Base-by-base conservation (phyloP, 306 rosid species). In the Sindora glabra region DNA sequence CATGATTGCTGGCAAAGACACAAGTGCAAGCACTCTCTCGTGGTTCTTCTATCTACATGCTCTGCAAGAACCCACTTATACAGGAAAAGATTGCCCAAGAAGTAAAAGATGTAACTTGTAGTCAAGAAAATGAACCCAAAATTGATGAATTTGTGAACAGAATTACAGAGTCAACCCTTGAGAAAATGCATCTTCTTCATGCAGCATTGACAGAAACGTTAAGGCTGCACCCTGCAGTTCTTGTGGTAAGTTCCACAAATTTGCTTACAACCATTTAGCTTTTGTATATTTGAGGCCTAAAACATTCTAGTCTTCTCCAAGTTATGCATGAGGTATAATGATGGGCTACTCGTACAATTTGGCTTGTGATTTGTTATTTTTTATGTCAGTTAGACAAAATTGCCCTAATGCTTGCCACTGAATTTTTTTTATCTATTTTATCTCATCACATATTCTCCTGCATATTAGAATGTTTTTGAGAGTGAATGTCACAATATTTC, bases 1-100 rank as follows among this genome's bases (percentile, higher is more conserved):
- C 25, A 62, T 80, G 69, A 41, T 69, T 39, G 82, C 82, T 16
- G 82, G 82, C 40, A 80, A 73, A 67, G 86, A 80, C 59, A 29
- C 79, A 17, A 68, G 46, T 56, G 86, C 77, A 51, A 62, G 14
- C 16, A 73, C 86, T 8, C 66, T 80, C n/a, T 76, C 86, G 1
- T 80, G 86, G 86, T 76, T 80, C 64, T 26, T 80, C 70, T 76
- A 69, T 80, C 70, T 76, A 69, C 74, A 64, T 76, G 86, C 24
- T 80, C 4, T 76, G 77, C 69, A 76, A 76, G 65, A 62, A 73
- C 75, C 79, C 77, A 17, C 36, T 76, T 1, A 45, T 80, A 6
- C 86, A 76, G 37, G 74, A 80, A 55, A 76, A 69, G 62, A n/a
- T 80, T 59, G 79, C 54, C 25, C 69, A 76, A 55, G 82, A 80